These are phyloP conservation scores for Globisporangium iwayamae DNA, from an alignment of 352 stramenopile genomes.

Conservation along the genomic window DNA sequence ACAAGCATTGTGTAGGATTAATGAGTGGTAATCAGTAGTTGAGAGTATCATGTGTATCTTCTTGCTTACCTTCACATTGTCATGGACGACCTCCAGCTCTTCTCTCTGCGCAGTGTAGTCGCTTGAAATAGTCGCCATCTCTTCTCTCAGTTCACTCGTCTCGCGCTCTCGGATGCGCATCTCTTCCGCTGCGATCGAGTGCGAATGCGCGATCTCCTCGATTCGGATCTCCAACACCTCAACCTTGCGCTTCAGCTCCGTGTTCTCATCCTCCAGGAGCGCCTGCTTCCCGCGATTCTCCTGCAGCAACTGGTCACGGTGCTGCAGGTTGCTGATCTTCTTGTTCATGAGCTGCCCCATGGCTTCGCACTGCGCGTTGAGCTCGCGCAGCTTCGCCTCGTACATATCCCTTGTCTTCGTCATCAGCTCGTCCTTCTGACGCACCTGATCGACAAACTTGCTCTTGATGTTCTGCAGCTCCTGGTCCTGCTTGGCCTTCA, in stretches of 20 bases:
- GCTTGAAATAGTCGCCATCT: slow-evolving; percentile 58
- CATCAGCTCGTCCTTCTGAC: slow-evolving; percentile 60
- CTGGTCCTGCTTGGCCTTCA: slow-evolving; percentile 59
- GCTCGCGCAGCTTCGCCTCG: slow-evolving; percentile 57
- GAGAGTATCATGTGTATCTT: background rate
- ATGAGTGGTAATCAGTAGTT: background rate
- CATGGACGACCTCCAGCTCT: slow-evolving; percentile 46
- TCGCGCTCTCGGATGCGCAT: slow-evolving; percentile 63
- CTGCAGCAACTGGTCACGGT: slow-evolving; percentile 67
- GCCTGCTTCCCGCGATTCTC: slow-evolving; percentile 53
- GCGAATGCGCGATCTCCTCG: slow-evolving; percentile 67
- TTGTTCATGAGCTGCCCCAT: slow-evolving; percentile 79
- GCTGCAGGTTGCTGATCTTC: slow-evolving; percentile 57
- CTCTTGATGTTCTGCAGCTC: slow-evolving; percentile 51
- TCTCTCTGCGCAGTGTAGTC: slow-evolving; percentile 68
- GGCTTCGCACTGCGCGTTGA: slow-evolving; percentile 62
- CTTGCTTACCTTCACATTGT: slow-evolving; percentile 42
- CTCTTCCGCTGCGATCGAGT: slow-evolving; percentile 54
- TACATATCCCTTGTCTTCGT: slow-evolving; percentile 57
- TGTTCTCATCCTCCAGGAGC: slow-evolving; percentile 72
- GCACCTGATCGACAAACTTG: slow-evolving; percentile 63
- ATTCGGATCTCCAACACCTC: slow-evolving; percentile 74
- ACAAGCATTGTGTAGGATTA: background rate
- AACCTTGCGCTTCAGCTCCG: slow-evolving; percentile 69
- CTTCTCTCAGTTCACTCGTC: slow-evolving; percentile 47